These are phyloP conservation scores for Cymodocea nodosa DNA, from an alignment of 116 monocot genomes.

Conservation along the genomic window DNA sequence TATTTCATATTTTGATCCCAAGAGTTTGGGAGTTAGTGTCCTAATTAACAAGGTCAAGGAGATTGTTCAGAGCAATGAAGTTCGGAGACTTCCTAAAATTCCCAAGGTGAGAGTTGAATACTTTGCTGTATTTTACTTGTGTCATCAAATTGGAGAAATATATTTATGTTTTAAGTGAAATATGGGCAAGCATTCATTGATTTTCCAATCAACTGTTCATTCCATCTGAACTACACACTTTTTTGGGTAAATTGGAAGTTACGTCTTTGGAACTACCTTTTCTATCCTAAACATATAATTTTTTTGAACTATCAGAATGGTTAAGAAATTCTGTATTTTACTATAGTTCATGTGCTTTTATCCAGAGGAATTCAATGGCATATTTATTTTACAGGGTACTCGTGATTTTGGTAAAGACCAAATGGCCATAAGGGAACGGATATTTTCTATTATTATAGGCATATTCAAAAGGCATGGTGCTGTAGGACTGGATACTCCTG, in stretches of 20 bases:
- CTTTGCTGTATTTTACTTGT: neutral
- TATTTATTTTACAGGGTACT: constrained; percentile 50
- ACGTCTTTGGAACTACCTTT: neutral
- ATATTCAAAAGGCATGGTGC: constrained; percentile 97
- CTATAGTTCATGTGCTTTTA: too few relatives aligned
- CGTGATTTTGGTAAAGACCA: constrained; percentile 96
- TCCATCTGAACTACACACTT: neutral
- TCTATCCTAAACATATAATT: neutral
- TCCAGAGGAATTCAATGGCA: too few relatives aligned
- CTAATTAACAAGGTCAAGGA: constrained; percentile 65
- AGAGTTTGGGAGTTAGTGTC: constrained; percentile 19
- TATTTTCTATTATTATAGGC: constrained; percentile 69
- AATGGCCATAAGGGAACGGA: constrained; percentile 88
- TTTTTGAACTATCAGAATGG: neutral
- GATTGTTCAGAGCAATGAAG: constrained; percentile 92
- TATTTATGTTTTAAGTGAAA: too few relatives aligned
- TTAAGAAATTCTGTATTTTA: too few relatives aligned
- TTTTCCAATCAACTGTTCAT: neutral
- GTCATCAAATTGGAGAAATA: too few relatives aligned
- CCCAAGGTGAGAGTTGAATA: constrained; percentile 57
- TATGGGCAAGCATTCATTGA: too few relatives aligned
- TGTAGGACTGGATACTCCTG: constrained; percentile 83
- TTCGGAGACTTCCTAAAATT: constrained; percentile 95
- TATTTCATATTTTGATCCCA: constrained; percentile 54
- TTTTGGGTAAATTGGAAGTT: neutral